These are phyloP conservation scores for Kentomonas sorsogonicus DNA, from an alignment of 208 protist species.

Conservation along the genomic window DNA sequence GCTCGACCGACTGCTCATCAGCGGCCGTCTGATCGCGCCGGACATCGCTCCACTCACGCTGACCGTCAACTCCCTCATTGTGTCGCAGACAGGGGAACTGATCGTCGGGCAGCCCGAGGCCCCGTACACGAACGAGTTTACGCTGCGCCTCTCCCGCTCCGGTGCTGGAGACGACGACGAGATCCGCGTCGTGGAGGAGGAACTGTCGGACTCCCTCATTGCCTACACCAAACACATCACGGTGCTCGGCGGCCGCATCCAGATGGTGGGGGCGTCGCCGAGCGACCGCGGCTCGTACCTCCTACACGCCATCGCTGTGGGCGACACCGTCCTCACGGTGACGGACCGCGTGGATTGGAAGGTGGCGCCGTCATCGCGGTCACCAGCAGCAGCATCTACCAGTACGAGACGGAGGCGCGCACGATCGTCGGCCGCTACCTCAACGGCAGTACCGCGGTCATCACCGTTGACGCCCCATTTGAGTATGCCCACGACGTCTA, in stretches of 20 bases:
- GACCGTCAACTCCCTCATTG: constrained; percentile 12
- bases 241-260: constrained; percentile 30
- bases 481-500: constrained; percentile 21
- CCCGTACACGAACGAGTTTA: constrained; percentile 24
- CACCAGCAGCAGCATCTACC: constrained; percentile 20
- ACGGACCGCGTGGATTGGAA: constrained; percentile 36
- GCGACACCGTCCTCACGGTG: constrained; percentile 21
- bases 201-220: too few relatives aligned
- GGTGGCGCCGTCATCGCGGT: constrained; percentile 38
- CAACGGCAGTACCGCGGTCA: constrained; percentile 17
- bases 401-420: constrained; percentile 29
- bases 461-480: constrained; percentile 30
- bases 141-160: constrained; percentile 21
- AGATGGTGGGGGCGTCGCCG: constrained; percentile 23
- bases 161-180: constrained; percentile 18
- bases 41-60: constrained; percentile 29
- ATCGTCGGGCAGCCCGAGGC: constrained; percentile 20
- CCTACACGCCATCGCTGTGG: constrained; percentile 10
- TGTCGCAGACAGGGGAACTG: constrained; percentile 22
- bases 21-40: constrained; percentile 34
- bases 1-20: constrained; percentile 21
- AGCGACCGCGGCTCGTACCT: constrained; percentile 8
- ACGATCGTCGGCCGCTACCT: constrained; percentile 16
- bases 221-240: too few relatives aligned
- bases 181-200: constrained; percentile 10